A percentile compares a stretch with the other conserved stretches of the same genome.
These are phyloP conservation scores for Boletus mariae DNA, from an alignment of 1,284 basidiomycete genomes.

Conservation along the genomic window DNA sequence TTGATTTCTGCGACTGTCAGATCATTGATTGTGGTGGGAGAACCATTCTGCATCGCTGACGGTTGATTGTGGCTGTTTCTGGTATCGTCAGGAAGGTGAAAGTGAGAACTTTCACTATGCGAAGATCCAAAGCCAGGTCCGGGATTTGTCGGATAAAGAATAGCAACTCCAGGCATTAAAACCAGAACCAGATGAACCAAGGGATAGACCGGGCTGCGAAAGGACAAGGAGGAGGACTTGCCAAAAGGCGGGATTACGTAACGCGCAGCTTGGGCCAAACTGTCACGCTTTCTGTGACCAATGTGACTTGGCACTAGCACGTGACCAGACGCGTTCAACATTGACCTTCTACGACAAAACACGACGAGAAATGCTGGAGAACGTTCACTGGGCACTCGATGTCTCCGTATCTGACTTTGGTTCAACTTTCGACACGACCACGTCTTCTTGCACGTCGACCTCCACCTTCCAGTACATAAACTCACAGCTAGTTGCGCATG, in stretches of 20 bases:
- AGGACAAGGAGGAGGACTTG: conserved; percentile 6
- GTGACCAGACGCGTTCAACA: conserved; percentile 32
- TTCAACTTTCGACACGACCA: conserved; percentile 41
- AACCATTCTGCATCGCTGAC: conserved; percentile 34
- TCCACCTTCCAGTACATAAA: conserved; percentile 43
- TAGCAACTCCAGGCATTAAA: conserved; percentile 40
- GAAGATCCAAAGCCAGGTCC: conserved; percentile 32
- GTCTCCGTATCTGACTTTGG: conserved; percentile 39
- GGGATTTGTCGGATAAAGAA: conserved; percentile 31
- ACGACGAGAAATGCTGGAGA: conserved; percentile 36
- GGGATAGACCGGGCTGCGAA: conserved; percentile 15
- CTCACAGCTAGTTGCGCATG: conserved; percentile 46
- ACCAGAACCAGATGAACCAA: conserved; percentile 5
- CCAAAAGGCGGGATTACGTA: conserved; percentile 24
- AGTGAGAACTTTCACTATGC: conserved; percentile 22
- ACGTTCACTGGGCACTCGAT: conserved; percentile 46
- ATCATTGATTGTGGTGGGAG: conserved; percentile 18
- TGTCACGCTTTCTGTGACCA: conserved; percentile 16
- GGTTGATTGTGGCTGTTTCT: conserved; percentile 11
- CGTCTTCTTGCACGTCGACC: conserved; percentile 43
- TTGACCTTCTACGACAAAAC: conserved; percentile 9
- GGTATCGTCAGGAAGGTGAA: conserved; percentile 17
- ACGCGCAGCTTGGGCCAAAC: conserved; percentile 19
- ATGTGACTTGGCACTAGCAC: conserved; percentile 24
- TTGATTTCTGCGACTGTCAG: conserved; percentile 63